Conservation (phyloP, 2,329 filamentous ascomycete genomes). For the Botrytis fragariae region DNA sequence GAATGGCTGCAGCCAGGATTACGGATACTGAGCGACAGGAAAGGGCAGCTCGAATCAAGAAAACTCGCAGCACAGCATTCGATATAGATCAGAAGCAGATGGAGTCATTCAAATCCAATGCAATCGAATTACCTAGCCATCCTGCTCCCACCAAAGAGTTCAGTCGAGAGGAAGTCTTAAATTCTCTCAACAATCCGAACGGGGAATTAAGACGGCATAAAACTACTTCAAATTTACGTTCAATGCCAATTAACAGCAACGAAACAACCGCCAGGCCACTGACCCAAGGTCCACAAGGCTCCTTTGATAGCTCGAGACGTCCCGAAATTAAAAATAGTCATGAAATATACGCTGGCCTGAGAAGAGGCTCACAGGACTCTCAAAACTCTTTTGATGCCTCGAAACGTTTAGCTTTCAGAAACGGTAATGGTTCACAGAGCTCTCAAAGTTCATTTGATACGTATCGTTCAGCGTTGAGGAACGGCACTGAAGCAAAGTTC, state of each 20-base stretch:
- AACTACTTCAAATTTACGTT: constrained; percentile 30
- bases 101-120: constrained; percentile 57
- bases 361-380: constrained; percentile 27
- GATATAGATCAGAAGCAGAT: constrained; percentile 56
- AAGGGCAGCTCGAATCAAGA: constrained; percentile 51
- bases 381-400: constrained; percentile 21
- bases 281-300: background rate
- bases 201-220: constrained; percentile 45
- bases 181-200: constrained; percentile 33
- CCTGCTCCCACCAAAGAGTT: constrained; percentile 52
- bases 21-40: constrained; percentile 54
- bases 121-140: constrained; percentile 52
- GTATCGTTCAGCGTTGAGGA: constrained; percentile 15
- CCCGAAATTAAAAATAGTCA: constrained; percentile 18
- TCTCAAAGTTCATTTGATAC: constrained; percentile 17
- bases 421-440: constrained; percentile 23
- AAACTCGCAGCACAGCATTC: constrained; percentile 55
- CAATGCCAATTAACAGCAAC: constrained; percentile 27
- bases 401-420: constrained; percentile 19
- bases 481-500: constrained; percentile 14
- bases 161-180: constrained; percentile 61
- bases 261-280: constrained; percentile 31
- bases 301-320: constrained; percentile 21
- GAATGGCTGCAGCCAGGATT: constrained; percentile 68
- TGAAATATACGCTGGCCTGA: constrained; percentile 34